Evolutionary conservation across 2,329 filamentous ascomycete genomes (phyloP).

Genomic region (Botryosphaeria dothidea): DNA sequence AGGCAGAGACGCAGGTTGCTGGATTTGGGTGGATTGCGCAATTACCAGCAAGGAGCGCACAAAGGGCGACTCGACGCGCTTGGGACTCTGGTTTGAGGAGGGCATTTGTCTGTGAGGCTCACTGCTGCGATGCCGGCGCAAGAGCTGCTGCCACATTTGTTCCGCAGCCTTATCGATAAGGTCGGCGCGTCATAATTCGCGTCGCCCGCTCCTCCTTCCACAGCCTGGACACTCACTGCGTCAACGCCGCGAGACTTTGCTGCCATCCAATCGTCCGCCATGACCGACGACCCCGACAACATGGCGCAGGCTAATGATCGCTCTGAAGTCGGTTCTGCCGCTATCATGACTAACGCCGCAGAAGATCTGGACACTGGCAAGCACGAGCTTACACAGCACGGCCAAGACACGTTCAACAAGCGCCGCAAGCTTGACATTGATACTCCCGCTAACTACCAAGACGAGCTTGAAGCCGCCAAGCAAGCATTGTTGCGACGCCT

Average conservation of each 20-base stretch:
- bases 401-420: not conserved
- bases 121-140: not conserved
- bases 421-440: not conserved
- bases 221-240: not conserved
- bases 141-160: constrained; percentile 6
- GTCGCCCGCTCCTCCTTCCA: not conserved
- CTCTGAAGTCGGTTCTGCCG: not conserved
- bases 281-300: not conserved
- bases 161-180: constrained; percentile 16
- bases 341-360: not conserved
- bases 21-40: constrained; percentile 19
- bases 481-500: not conserved
- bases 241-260: not conserved
- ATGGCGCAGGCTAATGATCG: not conserved
- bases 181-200: not conserved
- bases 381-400: not conserved
- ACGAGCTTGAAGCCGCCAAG: not conserved
- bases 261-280: not conserved
- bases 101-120: constrained; percentile 11
- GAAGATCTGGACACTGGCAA: not conserved
- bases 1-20: not conserved
- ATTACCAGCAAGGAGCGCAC: constrained; percentile 48
- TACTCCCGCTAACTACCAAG: not conserved
- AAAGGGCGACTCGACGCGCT: constrained; percentile 50
- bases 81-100: constrained; percentile 17